Evolutionary conservation across 2,329 filamentous ascomycete species (phyloP), one percentile per base, ranked within the genome.

Genomic region (Cladorrhinum sp.): DNA sequence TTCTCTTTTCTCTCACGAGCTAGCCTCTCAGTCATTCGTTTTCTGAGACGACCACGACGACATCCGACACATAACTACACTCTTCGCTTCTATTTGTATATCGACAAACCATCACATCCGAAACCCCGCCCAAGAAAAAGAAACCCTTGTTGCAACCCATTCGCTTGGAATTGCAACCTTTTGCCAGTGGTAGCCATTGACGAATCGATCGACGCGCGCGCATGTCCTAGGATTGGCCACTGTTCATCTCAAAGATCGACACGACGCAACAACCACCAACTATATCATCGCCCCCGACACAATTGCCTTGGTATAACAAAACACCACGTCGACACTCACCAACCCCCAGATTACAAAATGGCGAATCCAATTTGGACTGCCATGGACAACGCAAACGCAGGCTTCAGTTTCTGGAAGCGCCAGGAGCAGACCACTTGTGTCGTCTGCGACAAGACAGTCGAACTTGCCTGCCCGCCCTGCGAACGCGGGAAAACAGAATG

Each of bases 401-500:
- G 41, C 29, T 61, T 41, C n/a, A 48, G 22, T 20, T 41, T 66
- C 22, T 32, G 59, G 29, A 66, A 61, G 58, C 65, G 65, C 25
- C 60, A 64, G 27, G 71, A 73, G 38, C 3, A 12, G 12, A 36
- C 32, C 32, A 72, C 70, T 7, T 85, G 81, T 64, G 73, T 81
- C 9, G 66, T 75, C 49, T 85, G 82, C 68, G 74, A 76, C 54
- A 68, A 63, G 1, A 64, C 70, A 1, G 60, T 62, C 41, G 50
- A 58, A 56, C 78, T 71, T 32, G 73, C 75, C 22, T 84, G 82
- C 58, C 82, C 82, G 5, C 52, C 66, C 2, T 85, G 82, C 65
- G 65, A 66, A 9, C 59, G 70, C 1, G 74, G 72, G 23, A 70
- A 79, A 60, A 60, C 58, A 7, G 73, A 68, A 50, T 85, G 83